Conservation (phyloP, 495 filamentous ascomycete genomes). For the Aspergillus panamensis region DNA sequence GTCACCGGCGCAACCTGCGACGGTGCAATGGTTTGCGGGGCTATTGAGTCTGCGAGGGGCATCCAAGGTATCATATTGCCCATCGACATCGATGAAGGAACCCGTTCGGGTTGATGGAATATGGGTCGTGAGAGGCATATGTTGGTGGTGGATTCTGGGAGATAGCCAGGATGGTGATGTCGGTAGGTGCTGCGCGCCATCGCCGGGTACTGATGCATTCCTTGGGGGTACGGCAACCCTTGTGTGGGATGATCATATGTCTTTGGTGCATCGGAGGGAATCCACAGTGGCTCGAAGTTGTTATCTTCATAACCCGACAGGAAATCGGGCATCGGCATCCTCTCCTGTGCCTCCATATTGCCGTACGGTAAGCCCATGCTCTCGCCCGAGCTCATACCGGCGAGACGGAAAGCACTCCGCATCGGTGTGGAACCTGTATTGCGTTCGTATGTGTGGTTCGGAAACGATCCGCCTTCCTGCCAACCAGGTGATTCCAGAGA, state of each 20-base stretch:
- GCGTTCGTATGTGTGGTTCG: constrained; percentile 32
- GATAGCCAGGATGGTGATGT: constrained; percentile 32
- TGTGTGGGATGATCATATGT: constrained; percentile 32
- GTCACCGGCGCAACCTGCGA: constrained; percentile 39
- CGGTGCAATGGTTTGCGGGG: constrained; percentile 42
- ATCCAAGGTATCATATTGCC: constrained; percentile 44
- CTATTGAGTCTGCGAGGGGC: constrained; percentile 35
- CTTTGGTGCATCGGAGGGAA: constrained; percentile 41
- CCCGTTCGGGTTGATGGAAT: constrained; percentile 40
- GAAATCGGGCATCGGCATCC: constrained; percentile 40
- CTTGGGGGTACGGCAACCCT: constrained; percentile 35
- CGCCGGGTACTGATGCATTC: constrained; percentile 37
- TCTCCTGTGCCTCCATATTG: constrained; percentile 37
- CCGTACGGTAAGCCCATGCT: constrained; percentile 34
- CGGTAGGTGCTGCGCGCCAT: constrained; percentile 42
- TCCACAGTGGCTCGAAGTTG: constrained; percentile 41
- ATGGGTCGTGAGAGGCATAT: constrained; percentile 45
- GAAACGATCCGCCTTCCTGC: constrained; percentile 37
- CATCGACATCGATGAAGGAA: constrained; percentile 44
- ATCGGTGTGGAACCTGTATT: constrained; percentile 36
- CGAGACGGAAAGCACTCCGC: constrained; percentile 39
- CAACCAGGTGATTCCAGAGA: constrained; percentile 42
- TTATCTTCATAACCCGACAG: constrained; percentile 44
- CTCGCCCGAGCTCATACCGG: constrained; percentile 36
- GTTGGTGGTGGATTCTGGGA: constrained; percentile 43